Evolutionary conservation across 2,329 filamentous ascomycete genomes (phyloP).

Genomic region (Sporothrix inflata): DNA sequence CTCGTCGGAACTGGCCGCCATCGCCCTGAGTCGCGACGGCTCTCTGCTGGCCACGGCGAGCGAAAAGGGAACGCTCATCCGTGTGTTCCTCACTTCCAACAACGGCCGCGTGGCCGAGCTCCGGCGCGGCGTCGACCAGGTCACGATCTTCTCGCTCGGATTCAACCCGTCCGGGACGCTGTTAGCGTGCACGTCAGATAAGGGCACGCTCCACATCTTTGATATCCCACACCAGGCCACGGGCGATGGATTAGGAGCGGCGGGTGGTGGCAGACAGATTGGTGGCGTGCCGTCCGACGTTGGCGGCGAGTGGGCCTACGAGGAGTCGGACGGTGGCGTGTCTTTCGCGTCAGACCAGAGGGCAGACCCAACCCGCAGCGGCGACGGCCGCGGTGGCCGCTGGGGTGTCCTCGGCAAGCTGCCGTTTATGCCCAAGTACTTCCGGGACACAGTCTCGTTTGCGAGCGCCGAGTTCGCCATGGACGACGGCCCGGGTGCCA

Average conservation of each 20-base stretch:
- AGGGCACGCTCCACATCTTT: conserved; percentile 93
- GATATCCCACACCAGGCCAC: conserved; percentile 66
- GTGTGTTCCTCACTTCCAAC: conserved; percentile 79
- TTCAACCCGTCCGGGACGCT: conserved; percentile 81
- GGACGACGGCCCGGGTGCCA: conserved; percentile 58
- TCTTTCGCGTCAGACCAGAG: conserved; percentile 26
- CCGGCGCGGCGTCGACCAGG: conserved; percentile 84
- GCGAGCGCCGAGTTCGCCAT: conserved; percentile 80
- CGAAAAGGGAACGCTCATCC: conserved; percentile 86
- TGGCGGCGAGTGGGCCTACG: conserved; percentile 33
- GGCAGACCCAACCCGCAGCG: conserved; percentile 31
- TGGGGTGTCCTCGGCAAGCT: conserved; percentile 86
- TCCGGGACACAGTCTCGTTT: conserved; percentile 89
- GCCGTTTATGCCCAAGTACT: conserved; percentile 81
- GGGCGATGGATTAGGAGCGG: neutral
- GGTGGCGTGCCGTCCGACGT: conserved; percentile 22
- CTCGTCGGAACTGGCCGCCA: conserved; percentile 73
- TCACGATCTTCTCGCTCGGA: conserved; percentile 82
- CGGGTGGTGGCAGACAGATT: neutral
- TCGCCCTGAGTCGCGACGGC: conserved; percentile 79
- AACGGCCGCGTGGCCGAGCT: conserved; percentile 83
- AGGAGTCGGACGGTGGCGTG: conserved; percentile 30
- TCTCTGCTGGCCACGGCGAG: conserved; percentile 86
- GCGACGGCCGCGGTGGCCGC: conserved; percentile 61
- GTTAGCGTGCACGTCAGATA: conserved; percentile 93